Conservation (phyloP, 2,329 filamentous ascomycete species). For the Chalaropsis thielavioides region DNA sequence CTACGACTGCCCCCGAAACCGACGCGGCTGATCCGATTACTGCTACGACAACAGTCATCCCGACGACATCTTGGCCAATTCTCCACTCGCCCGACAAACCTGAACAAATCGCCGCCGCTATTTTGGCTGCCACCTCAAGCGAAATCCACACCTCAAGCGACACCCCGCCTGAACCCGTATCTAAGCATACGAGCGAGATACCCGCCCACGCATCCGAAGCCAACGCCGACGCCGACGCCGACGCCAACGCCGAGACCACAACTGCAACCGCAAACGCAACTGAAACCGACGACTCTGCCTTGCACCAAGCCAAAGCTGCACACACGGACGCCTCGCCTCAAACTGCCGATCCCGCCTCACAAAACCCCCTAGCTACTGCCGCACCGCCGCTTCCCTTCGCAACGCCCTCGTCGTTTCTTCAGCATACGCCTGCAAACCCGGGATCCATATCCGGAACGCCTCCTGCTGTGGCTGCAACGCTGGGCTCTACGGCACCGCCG, state of each 20-base stretch:
- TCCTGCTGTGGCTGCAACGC: conserved; percentile 17
- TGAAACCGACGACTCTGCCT: background rate
- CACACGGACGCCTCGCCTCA: background rate
- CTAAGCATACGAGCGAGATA: background rate
- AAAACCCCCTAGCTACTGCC: conserved; percentile 17
- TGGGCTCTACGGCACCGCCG: conserved; percentile 15
- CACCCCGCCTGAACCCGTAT: background rate
- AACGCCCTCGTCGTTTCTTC: conserved; percentile 45
- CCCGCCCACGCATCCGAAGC: background rate
- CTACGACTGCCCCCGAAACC: background rate
- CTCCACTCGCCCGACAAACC: conserved; percentile 1
- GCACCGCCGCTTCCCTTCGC: conserved; percentile 37
- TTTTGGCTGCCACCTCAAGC: conserved; percentile 14
- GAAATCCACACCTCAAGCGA: conserved; percentile 12
- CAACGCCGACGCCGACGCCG: background rate
- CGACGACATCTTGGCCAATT: background rate
- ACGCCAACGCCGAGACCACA: no score
- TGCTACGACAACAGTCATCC: conserved; percentile 2
- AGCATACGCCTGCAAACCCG: conserved; percentile 22
- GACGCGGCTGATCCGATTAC: background rate
- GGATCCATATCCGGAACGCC: conserved; percentile 16
- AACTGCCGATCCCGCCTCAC: conserved; percentile 18
- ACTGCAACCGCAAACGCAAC: no score
- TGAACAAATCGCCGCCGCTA: conserved; percentile 14
- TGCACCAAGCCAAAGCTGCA: background rate